Conservation (phyloP, 2,329 filamentous ascomycete species). For the Aschersonia sp. region DNA sequence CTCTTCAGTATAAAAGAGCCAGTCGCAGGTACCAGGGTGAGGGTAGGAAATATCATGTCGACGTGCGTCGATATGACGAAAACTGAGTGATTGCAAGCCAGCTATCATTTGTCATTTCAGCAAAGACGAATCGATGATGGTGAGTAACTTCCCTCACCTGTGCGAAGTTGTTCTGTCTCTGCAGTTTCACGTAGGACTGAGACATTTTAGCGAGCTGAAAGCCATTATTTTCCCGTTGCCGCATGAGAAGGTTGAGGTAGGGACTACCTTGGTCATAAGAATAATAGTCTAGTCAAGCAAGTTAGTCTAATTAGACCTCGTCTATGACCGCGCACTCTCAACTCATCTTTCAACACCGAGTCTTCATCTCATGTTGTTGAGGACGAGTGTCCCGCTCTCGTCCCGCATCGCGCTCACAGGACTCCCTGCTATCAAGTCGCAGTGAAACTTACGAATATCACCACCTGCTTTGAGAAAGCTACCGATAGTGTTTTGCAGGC, state of each 20-base stretch:
- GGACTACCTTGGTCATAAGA: too few relatives aligned
- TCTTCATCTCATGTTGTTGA: too few relatives aligned
- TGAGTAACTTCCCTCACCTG: neutral
- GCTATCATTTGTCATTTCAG: neutral
- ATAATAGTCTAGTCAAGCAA: too few relatives aligned
- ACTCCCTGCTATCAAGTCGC: neutral
- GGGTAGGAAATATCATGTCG: neutral
- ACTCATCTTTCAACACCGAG: too few relatives aligned
- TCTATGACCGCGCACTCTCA: too few relatives aligned
- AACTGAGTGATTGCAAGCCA: neutral
- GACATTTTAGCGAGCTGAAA: too few relatives aligned
- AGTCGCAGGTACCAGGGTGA: neutral
- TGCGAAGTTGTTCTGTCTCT: neutral
- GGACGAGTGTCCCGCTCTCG: too few relatives aligned
- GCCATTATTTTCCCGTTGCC: too few relatives aligned
- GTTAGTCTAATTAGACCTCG: too few relatives aligned
- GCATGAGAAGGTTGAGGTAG: too few relatives aligned
- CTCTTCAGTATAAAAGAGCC: neutral
- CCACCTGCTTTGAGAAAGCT: neutral
- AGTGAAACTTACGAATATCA: neutral
- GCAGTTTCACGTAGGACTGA: neutral
- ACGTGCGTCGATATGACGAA: neutral
- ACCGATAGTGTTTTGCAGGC: neutral
- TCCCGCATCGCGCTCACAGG: too few relatives aligned
- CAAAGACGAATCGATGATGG: neutral